Evolutionary conservation across 495 filamentous ascomycete species (phyloP).

Genomic region (Lasiosphaeria ovina): DNA sequence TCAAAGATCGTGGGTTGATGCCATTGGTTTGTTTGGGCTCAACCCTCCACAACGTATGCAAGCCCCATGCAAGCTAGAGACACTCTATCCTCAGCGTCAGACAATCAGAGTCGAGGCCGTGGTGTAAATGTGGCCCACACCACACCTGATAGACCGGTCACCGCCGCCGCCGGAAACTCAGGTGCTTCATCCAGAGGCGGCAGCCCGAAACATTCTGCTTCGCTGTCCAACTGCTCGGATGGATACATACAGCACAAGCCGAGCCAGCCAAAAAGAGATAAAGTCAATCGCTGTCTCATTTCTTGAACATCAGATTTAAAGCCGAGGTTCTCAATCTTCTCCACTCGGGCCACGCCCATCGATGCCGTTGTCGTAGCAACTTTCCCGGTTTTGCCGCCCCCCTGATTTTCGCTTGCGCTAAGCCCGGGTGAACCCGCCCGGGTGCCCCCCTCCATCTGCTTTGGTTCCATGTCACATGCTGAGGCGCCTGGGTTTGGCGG

Average conservation of each 20-base stretch:
- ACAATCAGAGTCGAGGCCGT: not conserved
- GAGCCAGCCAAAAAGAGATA: too few relatives aligned
- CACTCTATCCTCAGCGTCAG: too few relatives aligned
- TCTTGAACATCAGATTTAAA: not conserved
- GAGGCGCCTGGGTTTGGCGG: not conserved
- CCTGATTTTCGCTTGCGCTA: slow-evolving; percentile 2
- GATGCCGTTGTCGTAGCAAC: slow-evolving; percentile 26
- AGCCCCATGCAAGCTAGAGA: slow-evolving; percentile 11
- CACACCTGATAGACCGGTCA: not conserved
- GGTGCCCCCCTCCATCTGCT: slow-evolving; percentile 1
- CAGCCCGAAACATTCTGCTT: too few relatives aligned
- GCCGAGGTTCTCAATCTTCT: slow-evolving; percentile 23
- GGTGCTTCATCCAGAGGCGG: too few relatives aligned
- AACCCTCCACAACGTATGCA: slow-evolving; percentile 19
- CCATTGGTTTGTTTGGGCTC: slow-evolving; percentile 24
- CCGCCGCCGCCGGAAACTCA: not conserved
- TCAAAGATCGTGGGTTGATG: slow-evolving; percentile 26
- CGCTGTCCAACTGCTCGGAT: too few relatives aligned
- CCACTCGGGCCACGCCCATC: not conserved
- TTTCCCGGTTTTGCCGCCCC: not conserved
- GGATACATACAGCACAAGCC: too few relatives aligned
- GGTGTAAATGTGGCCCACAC: not conserved
- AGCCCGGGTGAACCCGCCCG: slow-evolving; percentile 12
- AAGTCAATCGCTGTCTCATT: not conserved
- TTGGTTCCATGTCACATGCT: slow-evolving; percentile 19